Conservation (phyloP, 768 basidiomycete genomes). For the Crucibulum laeve region DNA sequence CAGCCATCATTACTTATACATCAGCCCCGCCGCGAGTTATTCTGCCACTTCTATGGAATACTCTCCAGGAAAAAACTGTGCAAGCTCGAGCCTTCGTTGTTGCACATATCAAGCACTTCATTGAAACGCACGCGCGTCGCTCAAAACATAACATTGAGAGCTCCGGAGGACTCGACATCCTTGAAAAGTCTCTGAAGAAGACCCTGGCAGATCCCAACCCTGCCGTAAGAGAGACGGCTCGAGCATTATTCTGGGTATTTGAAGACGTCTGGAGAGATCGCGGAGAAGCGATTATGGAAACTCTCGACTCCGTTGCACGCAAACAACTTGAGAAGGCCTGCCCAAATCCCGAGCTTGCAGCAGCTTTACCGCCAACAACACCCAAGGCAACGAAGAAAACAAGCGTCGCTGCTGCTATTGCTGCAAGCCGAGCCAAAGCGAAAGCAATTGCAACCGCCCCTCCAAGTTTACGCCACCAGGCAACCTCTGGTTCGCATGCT, state of each 20-base stretch:
- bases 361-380: conserved; percentile 38
- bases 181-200: conserved; percentile 74
- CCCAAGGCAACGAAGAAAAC: conserved; percentile 68
- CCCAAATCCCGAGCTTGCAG: conserved; percentile 49
- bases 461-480: conserved; percentile 76
- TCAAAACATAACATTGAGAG: conserved; percentile 65
- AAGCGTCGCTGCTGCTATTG: conserved; percentile 82
- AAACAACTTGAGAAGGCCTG: conserved; percentile 88
- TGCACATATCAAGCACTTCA: conserved; percentile 68
- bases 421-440: conserved; percentile 86
- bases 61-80: conserved; percentile 76
- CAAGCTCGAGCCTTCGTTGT: conserved; percentile 67
- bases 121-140: conserved; percentile 68
- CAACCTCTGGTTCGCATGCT: conserved; percentile 67
- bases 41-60: conserved; percentile 63
- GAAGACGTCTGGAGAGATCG: conserved; percentile 70
- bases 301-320: conserved; percentile 61
- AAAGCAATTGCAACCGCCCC: conserved; percentile 81
- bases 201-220: conserved; percentile 78
- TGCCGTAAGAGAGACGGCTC: conserved; percentile 67
- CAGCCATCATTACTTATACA: conserved; percentile 62
- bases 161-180: conserved; percentile 57
- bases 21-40: conserved; percentile 68
- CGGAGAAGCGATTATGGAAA: conserved; percentile 57
- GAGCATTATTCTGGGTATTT: conserved; percentile 78